Evolutionary conservation across 1,139 yeast genomes (phyloP), one percentile per base, ranked within the genome.

Genomic region (Suhomyces panamericanus): DNA sequence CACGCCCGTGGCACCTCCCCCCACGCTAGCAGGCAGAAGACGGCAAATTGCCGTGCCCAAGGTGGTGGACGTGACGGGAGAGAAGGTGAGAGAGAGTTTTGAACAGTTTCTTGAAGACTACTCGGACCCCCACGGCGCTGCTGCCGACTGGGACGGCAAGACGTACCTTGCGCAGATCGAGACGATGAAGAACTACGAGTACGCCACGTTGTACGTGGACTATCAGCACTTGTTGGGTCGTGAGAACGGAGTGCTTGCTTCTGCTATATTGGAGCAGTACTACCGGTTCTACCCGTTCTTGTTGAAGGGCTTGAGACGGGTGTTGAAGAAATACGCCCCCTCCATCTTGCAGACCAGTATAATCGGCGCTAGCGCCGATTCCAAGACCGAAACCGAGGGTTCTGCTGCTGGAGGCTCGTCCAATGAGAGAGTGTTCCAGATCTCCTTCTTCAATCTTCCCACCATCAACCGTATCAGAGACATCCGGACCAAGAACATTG

Each of bases 21-120:
- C 60, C 15, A 56, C 55, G 7, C 53, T 59, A n/a, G 57, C 70
- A 3, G 70, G 72, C 30, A 69, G 77, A 60, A 69, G 81, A 62
- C 75, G 80, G 52, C 71, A 82, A 49, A 77, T 82, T 44, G 80
- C 82, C 33, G 89, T 91, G 42, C 91, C 96, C 31, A 88, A 87
- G 62, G 96, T 93, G 27, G 81, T 81, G 16, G 99, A 93, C 70
- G 81, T 85, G 35, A 90, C 96, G 6, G 97, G 96, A 49, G 97
- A 91, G 61, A 88, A 89, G 56, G 97, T 93, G 13, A 78, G 95
- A 43, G 96, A 90, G 62, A 83, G 95, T 26, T 93, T 93, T 63
- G 96, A 90, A 62, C 81, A 78, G 54, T 93, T 55, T 61, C 68
- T 93, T 50, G 88, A 85, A 61, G 85, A 81, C 37, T 88, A 73